phyloP scores from a whole-genome alignment of 305 asterid species.

The Fraxinus sp. region DNA sequence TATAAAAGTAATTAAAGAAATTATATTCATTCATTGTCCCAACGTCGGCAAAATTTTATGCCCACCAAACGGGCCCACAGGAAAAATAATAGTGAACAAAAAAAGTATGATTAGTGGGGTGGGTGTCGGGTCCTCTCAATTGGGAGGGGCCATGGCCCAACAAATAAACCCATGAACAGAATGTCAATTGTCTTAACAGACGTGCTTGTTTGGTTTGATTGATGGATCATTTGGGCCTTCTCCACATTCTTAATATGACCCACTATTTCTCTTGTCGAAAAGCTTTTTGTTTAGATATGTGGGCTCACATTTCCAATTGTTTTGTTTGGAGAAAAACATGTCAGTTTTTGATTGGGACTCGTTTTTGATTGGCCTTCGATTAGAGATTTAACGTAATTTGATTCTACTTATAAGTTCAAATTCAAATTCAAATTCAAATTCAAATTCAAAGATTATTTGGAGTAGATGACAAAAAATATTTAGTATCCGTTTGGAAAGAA shows the following conservation, averaged over 20 bases:
- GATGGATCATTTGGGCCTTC: slow-evolving; percentile 30
- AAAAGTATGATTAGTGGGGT: slow-evolving; percentile 15
- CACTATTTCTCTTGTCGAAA: not conserved
- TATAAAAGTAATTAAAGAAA: not conserved
- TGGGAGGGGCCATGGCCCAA: slow-evolving; percentile 35
- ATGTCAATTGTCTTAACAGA: slow-evolving; percentile 28
- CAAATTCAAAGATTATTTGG: not conserved
- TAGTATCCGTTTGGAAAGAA: not conserved
- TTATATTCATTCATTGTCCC: not conserved
- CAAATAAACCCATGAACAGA: slow-evolving; percentile 26
- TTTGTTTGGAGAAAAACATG: not conserved
- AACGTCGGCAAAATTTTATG: not conserved
- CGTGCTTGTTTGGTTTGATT: slow-evolving; percentile 12
- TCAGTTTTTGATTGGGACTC: not conserved
- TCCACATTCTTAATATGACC: not conserved
- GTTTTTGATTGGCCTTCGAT: not conserved
- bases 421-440: not conserved
- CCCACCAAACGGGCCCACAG: not conserved
- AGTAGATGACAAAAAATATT: not conserved
- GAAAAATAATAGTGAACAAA: not conserved
- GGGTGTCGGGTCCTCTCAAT: slow-evolving; percentile 25
- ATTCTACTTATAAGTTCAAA: not conserved
- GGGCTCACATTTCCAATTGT: not conserved
- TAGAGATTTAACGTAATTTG: not conserved
- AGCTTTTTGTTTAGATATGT: not conserved